phyloP scores from a whole-genome alignment of 257 asterid genomes.

The Coffea eugenioides region DNA sequence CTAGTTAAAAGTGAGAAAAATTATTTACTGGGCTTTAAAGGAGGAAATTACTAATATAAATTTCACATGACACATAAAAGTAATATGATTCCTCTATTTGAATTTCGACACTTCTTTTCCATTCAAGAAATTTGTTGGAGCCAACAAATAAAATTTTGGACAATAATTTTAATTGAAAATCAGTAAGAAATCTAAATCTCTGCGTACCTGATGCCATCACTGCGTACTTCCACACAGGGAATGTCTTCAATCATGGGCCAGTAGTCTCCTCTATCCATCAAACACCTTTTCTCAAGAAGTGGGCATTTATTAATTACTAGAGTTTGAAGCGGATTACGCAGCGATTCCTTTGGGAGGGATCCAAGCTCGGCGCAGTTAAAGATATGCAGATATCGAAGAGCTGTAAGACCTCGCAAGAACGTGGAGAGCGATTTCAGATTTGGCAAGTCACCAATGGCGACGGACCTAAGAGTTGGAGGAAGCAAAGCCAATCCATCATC shows the following conservation, averaged over 20 bases:
- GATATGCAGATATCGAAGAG: background rate
- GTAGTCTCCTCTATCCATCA: slow-evolving; percentile 14
- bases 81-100: too few species aligned
- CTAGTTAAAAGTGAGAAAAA: too few species aligned
- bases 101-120: too few species aligned
- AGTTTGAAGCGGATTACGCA: background rate
- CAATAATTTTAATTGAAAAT: too few species aligned
- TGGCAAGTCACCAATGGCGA: background rate
- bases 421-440: slow-evolving; percentile 14
- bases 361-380: slow-evolving; percentile 10
- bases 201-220: too few species aligned
- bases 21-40: too few species aligned
- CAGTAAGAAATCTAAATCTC: too few species aligned
- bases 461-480: slow-evolving; percentile 8
- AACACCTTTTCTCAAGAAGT: slow-evolving; percentile 11
- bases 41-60: too few species aligned
- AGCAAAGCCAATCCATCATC: slow-evolving; percentile 7
- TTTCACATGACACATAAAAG: too few species aligned
- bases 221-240: too few species aligned
- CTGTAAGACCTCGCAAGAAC: slow-evolving; percentile 7
- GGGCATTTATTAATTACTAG: slow-evolving; percentile 8
- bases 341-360: slow-evolving; percentile 1
- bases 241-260: slow-evolving; percentile 10
- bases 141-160: too few species aligned
- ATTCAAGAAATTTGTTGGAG: too few species aligned